Evolutionary conservation across 2,329 filamentous ascomycete genomes (phyloP).

Genomic region (Colletotrichum caudatum): DNA sequence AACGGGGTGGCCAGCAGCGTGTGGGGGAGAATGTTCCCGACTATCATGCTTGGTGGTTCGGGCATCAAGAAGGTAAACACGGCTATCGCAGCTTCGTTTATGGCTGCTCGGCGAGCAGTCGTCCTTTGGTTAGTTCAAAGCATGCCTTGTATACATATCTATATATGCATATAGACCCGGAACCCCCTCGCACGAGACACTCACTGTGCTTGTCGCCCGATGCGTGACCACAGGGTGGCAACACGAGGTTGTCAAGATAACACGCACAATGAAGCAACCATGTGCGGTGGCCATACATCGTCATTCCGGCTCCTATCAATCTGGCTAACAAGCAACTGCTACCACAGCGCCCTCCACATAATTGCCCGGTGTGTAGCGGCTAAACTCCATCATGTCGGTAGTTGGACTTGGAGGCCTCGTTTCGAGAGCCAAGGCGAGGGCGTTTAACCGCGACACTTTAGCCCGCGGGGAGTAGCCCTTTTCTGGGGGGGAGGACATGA

Average conservation of each 20-base stretch:
- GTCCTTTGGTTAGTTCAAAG: no score
- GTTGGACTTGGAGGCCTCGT: neutral
- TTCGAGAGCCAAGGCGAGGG: neutral
- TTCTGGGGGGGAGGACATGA: neutral
- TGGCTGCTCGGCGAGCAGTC: neutral
- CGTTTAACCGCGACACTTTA: slow-evolving; percentile 1
- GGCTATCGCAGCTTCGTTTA: neutral
- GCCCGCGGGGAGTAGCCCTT: neutral
- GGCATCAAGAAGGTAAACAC: neutral
- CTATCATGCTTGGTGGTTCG: slow-evolving; percentile 8
- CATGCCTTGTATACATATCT: neutral
- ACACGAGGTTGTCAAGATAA: neutral
- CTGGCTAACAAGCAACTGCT: neutral
- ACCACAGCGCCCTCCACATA: neutral
- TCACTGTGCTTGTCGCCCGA: neutral
- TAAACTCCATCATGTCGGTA: slow-evolving; percentile 5
- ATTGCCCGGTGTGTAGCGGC: neutral
- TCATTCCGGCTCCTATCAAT: neutral
- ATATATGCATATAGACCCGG: neutral
- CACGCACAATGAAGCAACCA: neutral
- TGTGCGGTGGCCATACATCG: neutral
- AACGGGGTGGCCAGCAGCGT: slow-evolving; percentile 29
- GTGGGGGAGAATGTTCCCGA: slow-evolving; percentile 9
- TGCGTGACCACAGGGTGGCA: neutral
- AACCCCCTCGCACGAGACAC: neutral